A percentile compares a stretch with the other conserved stretches of the same genome.
phyloP scores from a whole-genome alignment of 306 rosid species.

The Castanopsis chinensis region DNA sequence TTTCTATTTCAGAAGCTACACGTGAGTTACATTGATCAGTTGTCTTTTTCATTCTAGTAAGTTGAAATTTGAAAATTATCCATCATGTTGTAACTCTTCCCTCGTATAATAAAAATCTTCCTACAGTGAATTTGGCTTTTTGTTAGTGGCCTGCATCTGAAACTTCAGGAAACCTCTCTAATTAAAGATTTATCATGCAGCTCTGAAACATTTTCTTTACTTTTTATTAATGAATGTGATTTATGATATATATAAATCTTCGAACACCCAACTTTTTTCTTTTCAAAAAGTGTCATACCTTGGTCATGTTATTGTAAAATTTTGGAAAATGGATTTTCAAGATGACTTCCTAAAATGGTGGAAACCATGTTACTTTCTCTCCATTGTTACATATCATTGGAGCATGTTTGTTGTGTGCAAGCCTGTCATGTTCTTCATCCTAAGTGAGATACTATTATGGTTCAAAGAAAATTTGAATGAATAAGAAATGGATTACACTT shows the following conservation, averaged over 20 bases:
- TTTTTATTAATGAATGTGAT: background rate
- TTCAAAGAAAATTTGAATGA: background rate
- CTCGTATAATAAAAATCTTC: background rate
- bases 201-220: background rate
- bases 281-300: too few species aligned
- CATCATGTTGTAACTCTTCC: slow-evolving; percentile 3
- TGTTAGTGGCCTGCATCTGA: background rate
- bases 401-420: too few species aligned
- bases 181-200: background rate
- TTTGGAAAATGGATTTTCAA: too few species aligned
- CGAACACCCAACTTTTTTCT: too few species aligned
- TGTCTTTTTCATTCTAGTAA: slow-evolving; percentile 12
- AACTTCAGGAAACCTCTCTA: background rate
- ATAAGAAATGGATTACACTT: background rate
- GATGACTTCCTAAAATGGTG: too few species aligned
- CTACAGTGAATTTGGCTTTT: background rate
- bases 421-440: background rate
- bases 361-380: too few species aligned
- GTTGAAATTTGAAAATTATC: slow-evolving; percentile 9
- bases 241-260: too few species aligned
- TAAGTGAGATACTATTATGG: background rate
- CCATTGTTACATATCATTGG: too few species aligned
- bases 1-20: slow-evolving; percentile 72
- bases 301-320: too few species aligned
- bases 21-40: slow-evolving; percentile 49